A percentile compares a stretch with the other conserved stretches of the same genome.
Evolutionary conservation across 345 rosid genomes (phyloP).

Genomic region (Boechera divaricarpa): DNA sequence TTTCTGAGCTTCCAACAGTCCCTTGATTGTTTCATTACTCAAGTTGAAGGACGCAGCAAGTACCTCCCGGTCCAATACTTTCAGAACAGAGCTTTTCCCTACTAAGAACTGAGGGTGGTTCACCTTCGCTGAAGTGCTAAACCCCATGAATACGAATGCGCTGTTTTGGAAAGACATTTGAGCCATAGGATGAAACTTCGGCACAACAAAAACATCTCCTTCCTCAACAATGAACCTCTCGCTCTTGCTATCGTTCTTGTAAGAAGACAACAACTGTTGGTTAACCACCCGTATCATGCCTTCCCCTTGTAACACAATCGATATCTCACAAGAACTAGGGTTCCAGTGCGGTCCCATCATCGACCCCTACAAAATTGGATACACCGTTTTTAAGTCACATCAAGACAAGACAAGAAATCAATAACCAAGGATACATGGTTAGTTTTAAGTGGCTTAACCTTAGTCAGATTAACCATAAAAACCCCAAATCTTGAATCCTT

Average conservation of each 20-base stretch:
- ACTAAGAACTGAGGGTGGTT: slow-evolving; percentile 75
- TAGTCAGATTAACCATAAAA: slow-evolving; percentile 75
- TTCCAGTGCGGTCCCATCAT: slow-evolving; percentile 99
- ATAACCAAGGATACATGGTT: not conserved
- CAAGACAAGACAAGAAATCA: not conserved
- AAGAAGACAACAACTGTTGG: slow-evolving; percentile 41
- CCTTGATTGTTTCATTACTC: slow-evolving; percentile 51
- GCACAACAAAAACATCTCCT: slow-evolving; percentile 79
- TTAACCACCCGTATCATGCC: slow-evolving; percentile 74
- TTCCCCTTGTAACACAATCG: slow-evolving; percentile 66
- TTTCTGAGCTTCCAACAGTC: slow-evolving; percentile 53
- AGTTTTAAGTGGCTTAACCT: slow-evolving; percentile 22
- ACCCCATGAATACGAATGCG: slow-evolving; percentile 88
- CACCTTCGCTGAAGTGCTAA: slow-evolving; percentile 57
- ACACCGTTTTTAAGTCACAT: not conserved
- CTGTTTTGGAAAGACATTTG: slow-evolving; percentile 82
- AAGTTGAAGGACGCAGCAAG: slow-evolving; percentile 69
- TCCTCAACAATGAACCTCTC: slow-evolving; percentile 62
- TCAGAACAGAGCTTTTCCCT: slow-evolving; percentile 68
- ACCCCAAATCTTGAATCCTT: slow-evolving; percentile 56
- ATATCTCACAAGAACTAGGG: slow-evolving; percentile 73
- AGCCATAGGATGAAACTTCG: slow-evolving; percentile 83
- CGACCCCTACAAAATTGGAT: slow-evolving; percentile 60
- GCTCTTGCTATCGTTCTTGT: slow-evolving; percentile 56
- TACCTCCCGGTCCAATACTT: slow-evolving; percentile 47